These are phyloP conservation scores for Boechera retrofracta DNA, from an alignment of 345 rosid species.

Conservation along the genomic window DNA sequence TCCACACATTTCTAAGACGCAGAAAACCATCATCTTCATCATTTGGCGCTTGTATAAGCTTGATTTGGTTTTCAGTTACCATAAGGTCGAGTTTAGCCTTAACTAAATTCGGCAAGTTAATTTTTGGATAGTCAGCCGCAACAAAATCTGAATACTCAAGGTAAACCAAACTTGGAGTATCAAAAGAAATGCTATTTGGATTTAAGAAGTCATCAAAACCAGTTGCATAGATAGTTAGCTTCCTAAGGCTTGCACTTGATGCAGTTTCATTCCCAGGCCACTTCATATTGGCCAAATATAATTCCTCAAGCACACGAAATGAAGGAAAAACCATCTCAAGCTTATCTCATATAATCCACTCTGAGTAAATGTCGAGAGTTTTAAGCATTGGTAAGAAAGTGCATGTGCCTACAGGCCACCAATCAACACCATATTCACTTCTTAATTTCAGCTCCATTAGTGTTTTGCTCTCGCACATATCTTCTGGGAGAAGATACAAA, in stretches of 20 bases:
- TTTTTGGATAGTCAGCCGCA: slow-evolving; percentile 1
- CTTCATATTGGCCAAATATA: not conserved
- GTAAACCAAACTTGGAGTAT: not conserved
- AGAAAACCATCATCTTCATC: not conserved
- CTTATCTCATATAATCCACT: not conserved
- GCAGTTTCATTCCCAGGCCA: not conserved
- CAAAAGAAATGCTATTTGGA: slow-evolving; percentile 5
- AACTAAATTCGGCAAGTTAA: slow-evolving; percentile 14
- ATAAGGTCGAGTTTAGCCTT: not conserved
- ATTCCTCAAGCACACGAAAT: not conserved
- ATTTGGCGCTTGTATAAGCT: not conserved
- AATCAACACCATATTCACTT: not conserved
- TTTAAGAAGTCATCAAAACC: not conserved
- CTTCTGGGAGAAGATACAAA: too few relatives aligned
- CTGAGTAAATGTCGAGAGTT: not conserved
- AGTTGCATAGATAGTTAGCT: not conserved
- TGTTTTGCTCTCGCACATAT: too few relatives aligned
- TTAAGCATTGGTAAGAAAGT: not conserved
- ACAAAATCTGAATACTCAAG: not conserved
- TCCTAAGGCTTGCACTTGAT: slow-evolving; percentile 2
- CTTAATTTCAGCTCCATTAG: not conserved
- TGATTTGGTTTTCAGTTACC: not conserved
- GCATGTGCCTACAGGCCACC: not conserved
- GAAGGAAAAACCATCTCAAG: not conserved
- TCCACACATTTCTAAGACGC: slow-evolving; percentile 13